Conservation (phyloP, 345 rosid species). For the Angophora floribunda region DNA sequence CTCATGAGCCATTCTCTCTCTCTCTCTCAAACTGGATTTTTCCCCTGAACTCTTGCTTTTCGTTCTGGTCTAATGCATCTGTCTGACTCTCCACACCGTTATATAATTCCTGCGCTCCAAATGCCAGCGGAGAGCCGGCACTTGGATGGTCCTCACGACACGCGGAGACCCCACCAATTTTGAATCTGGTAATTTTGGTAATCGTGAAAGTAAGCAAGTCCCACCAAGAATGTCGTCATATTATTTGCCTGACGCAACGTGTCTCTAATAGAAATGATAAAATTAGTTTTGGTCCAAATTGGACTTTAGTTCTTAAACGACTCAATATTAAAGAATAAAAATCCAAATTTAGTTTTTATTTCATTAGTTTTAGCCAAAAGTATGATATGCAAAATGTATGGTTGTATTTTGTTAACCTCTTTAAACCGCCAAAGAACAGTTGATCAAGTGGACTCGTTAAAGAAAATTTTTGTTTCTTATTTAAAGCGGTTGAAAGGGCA, state of each 20-base stretch:
- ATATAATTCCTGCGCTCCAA: not conserved
- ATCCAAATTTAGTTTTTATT: not conserved
- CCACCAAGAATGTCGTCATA: not conserved
- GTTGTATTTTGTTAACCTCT: too few relatives aligned
- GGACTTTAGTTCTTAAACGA: too few relatives aligned
- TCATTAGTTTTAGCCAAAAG: not conserved
- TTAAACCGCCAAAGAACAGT: too few relatives aligned
- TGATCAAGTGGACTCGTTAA: not conserved
- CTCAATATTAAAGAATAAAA: too few relatives aligned
- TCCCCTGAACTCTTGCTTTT: not conserved
- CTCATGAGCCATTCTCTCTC: not conserved
- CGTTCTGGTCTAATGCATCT: not conserved
- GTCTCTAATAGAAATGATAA: not conserved
- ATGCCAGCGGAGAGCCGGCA: not conserved
- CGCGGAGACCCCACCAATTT: not conserved
- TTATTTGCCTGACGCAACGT: not conserved
- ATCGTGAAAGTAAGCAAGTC: not conserved
- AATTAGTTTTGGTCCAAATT: not conserved
- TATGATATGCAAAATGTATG: not conserved
- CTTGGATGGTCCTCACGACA: not conserved
- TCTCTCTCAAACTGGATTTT: not conserved
- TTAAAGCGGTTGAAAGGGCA: not conserved
- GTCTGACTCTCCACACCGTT: not conserved
- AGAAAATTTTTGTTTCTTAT: not conserved
- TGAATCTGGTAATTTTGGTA: not conserved